A percentile compares a stretch with the other conserved stretches of the same genome.
These are phyloP conservation scores for Penicillium chermesinum DNA, from an alignment of 495 filamentous ascomycete species.

Conservation along the genomic window DNA sequence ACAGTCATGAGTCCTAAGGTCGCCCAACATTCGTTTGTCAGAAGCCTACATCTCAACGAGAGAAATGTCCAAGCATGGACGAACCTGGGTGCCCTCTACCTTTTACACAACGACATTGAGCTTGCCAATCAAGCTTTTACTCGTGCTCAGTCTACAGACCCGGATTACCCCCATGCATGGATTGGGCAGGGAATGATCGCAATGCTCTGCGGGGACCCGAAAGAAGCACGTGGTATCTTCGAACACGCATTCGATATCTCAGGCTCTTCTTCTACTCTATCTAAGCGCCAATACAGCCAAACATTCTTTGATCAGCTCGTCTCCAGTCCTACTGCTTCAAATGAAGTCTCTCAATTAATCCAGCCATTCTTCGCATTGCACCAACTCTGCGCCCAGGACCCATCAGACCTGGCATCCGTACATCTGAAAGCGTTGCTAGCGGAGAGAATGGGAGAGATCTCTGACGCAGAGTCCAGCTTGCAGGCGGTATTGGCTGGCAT, in stretches of 20 bases:
- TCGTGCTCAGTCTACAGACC: conserved; percentile 86
- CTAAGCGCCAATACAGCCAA: conserved; percentile 69
- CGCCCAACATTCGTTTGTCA: conserved; percentile 90
- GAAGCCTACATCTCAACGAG: conserved; percentile 90
- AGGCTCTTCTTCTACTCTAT: conserved; percentile 61
- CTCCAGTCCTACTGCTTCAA: conserved; percentile 46
- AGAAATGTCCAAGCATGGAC: conserved; percentile 77
- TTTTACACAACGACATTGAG: conserved; percentile 73
- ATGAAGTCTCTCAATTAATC: conserved; percentile 57
- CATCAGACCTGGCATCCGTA: conserved; percentile 60
- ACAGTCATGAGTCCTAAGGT: conserved; percentile 78
- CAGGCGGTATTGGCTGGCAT: conserved; percentile 58
- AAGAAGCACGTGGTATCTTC: conserved; percentile 77
- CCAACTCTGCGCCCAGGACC: conserved; percentile 66
- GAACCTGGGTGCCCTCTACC: conserved; percentile 81
- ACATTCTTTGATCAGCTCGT: conserved; percentile 76
- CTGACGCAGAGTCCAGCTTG: conserved; percentile 60
- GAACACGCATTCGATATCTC: conserved; percentile 96
- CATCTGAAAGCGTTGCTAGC: conserved; percentile 77
- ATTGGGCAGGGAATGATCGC: conserved; percentile 87
- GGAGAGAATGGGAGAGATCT: conserved; percentile 67
- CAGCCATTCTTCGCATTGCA: conserved; percentile 83
- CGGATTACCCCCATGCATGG: conserved; percentile 90
- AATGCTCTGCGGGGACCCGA: conserved; percentile 60
- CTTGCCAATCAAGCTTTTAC: conserved; percentile 87